phyloP scores from a whole-genome alignment of 306 rosid genomes.

The Oxytropis ochrocephala region DNA sequence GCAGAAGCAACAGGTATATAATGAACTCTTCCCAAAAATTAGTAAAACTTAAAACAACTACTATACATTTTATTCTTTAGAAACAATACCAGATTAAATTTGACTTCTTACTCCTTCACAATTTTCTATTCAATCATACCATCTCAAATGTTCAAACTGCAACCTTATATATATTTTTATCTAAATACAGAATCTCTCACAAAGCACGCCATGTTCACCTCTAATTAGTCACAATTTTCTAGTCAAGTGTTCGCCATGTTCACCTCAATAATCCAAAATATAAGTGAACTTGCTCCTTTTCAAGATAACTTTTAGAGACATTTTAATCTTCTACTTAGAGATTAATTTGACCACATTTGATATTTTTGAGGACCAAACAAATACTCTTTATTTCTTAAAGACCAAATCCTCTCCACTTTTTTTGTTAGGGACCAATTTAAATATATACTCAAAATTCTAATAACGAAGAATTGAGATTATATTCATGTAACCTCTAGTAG shows the following conservation, averaged over 20 bases:
- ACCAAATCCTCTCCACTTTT: no score
- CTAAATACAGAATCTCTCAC: background rate
- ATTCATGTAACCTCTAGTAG: constrained; percentile 19
- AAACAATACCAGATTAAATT: background rate
- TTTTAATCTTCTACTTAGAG: no score
- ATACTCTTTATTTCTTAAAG: no score
- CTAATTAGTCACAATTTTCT: no score
- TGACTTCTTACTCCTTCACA: background rate
- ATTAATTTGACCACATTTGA: no score
- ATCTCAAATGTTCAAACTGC: background rate
- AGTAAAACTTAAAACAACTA: background rate
- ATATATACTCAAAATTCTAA: background rate
- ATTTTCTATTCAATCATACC: background rate
- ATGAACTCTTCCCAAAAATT: background rate
- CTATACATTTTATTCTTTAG: background rate
- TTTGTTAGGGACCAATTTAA: no score
- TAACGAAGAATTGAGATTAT: constrained; percentile 11
- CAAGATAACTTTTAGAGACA: no score
- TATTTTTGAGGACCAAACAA: no score
- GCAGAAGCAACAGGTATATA: background rate
- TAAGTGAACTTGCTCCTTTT: no score
- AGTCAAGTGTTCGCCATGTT: no score
- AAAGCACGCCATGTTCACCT: background rate
- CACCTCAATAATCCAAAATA: no score
- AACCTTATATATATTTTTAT: background rate